Conservation (phyloP, 2,329 filamentous ascomycete genomes). For the Claviceps quebecensis region DNA sequence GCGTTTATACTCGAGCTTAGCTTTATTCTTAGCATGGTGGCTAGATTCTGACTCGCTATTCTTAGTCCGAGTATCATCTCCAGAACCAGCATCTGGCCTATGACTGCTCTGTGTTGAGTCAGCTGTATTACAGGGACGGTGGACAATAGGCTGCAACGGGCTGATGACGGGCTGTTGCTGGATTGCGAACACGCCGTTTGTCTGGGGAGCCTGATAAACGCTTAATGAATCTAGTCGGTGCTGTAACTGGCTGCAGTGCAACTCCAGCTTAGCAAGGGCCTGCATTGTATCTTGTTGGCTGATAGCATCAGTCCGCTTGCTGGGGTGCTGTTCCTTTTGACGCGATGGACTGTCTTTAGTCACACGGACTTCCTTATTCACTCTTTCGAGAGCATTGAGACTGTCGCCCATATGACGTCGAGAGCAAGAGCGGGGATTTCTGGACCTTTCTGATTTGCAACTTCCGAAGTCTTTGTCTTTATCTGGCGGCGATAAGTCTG, state of each 20-base stretch:
- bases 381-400: no score
- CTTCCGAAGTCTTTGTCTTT: neutral
- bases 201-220: neutral
- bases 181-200: neutral
- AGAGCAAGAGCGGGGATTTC: neutral
- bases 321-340: neutral
- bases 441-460: neutral
- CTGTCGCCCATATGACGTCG: neutral
- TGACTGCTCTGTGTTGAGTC: neutral
- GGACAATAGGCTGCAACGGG: neutral
- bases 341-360: neutral
- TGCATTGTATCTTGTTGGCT: neutral
- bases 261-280: constrained; percentile 4
- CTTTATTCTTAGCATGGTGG: constrained; percentile 9
- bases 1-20: constrained; percentile 30
- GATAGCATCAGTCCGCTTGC: neutral
- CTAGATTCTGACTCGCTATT: neutral
- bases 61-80: neutral
- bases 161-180: neutral
- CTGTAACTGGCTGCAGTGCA: constrained; percentile 1
- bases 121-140: neutral
- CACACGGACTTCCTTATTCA: neutral
- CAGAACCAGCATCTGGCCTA: neutral
- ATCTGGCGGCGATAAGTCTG: neutral
- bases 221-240: constrained; percentile 1